Conservation (phyloP, 768 basidiomycete genomes). For the Suillus americanus region DNA sequence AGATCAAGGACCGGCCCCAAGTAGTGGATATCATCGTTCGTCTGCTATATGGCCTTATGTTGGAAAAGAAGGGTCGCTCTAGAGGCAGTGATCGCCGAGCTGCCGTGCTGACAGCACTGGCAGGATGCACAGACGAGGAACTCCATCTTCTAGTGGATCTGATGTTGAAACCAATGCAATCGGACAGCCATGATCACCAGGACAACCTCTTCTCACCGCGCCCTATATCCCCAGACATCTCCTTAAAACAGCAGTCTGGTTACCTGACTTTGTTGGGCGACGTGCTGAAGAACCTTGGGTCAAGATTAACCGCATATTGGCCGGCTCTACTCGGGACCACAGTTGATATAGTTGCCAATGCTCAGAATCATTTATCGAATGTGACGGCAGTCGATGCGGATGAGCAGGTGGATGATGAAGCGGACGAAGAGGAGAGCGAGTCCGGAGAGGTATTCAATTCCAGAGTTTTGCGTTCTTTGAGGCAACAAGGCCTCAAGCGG, state of each 20-base stretch:
- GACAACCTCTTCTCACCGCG: slow-evolving; percentile 30
- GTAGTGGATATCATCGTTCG: slow-evolving; percentile 72
- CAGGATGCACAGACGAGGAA: slow-evolving; percentile 70
- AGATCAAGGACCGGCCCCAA: slow-evolving; percentile 55
- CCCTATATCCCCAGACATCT: slow-evolving; percentile 32
- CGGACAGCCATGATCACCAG: slow-evolving; percentile 25
- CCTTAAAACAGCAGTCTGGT: slow-evolving; percentile 74
- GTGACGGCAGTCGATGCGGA: slow-evolving; percentile 33
- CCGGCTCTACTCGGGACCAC: slow-evolving; percentile 69
- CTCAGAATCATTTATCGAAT: slow-evolving; percentile 55
- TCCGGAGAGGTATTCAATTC: slow-evolving; percentile 20
- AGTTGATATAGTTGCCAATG: slow-evolving; percentile 61
- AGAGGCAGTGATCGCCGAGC: slow-evolving; percentile 66
- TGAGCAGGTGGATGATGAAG: slow-evolving; percentile 37
- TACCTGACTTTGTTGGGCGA: slow-evolving; percentile 85
- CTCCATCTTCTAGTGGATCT: slow-evolving; percentile 77
- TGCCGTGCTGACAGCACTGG: slow-evolving; percentile 72
- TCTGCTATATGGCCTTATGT: slow-evolving; percentile 85
- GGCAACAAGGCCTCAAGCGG: slow-evolving; percentile 84
- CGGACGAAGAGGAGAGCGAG: slow-evolving; percentile 34
- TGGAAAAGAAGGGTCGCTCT: slow-evolving; percentile 70
- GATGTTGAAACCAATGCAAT: slow-evolving; percentile 76
- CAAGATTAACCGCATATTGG: slow-evolving; percentile 70
- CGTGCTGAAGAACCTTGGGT: slow-evolving; percentile 78
- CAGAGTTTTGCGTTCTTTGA: slow-evolving; percentile 57